Evolutionary conservation across 2,329 filamentous ascomycete genomes (phyloP), one percentile per base, ranked within the genome.

Genomic region (Alternaria alternata): DNA sequence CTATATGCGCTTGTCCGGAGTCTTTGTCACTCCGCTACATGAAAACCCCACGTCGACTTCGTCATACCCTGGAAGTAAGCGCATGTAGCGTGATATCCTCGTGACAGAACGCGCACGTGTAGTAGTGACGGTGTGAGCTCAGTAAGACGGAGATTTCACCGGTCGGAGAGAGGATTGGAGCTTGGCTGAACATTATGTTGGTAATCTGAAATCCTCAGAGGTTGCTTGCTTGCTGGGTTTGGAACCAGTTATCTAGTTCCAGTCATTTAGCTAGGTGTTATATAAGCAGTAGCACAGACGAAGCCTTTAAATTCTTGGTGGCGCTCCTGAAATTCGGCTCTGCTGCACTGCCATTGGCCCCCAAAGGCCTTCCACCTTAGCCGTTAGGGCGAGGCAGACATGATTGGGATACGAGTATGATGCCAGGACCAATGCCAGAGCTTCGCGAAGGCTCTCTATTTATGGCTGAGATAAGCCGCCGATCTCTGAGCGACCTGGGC

Each of bases 351-450:
- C 48, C 60, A 55, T 56, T 48, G 57, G 57, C 57, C 57, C 57
- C 57, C 46, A 22, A 47, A 30, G 43, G 38, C 36, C 52, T 24
- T 51, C 34, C 20, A 36, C 41, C 56, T 41, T 60, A 9, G 36
- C 36, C 14, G 7, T 39, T 39, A 62, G 51, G 59, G 51, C 60
- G 53, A 62, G 60, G 60, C 60, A 62, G 60, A 62, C 60, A 60
- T 55, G 60, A 51, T 52, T 54, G 52, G 34, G 36, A 60, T 49
- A 49, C 56, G 56, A 51, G 30, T 39, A 20, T 36, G 16, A 51
- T 38, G 38, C 53, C 36, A 34, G 34, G 20, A 47, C n/a, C 36
- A 47, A 36, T n/a, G 44, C 39, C 22, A 4, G 30, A 47, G 38
- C 44, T 20, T 39, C 39, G 34, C 22, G 52, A 41, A 42, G 24